Base-by-base conservation (phyloP, 495 filamentous ascomycete genomes). In the Xylaria curta region DNA sequence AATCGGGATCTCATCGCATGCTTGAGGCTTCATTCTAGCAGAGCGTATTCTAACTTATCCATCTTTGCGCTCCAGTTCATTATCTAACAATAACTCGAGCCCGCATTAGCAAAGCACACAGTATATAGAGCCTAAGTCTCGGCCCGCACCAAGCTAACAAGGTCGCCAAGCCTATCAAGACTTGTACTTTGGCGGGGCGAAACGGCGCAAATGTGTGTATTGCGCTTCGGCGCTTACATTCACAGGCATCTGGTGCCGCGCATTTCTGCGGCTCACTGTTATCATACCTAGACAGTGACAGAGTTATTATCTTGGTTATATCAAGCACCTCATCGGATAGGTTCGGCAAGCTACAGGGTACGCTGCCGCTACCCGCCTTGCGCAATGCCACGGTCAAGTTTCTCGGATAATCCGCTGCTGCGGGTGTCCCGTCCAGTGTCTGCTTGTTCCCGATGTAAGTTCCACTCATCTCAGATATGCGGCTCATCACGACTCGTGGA, bases 341-440 rank as follows among this genome's bases (percentile, higher is more conserved):
- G 46, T 28, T 63, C 28, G 59, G 58, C 42, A 33, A 46, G 5
- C 44, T n/a, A 21, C 62, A 21, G n/a, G 49, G 65, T 51, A 33
- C 36, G 65, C 65, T 56, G 49, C 49, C 44, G 49, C 33, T 21
- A 12, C 47, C 36, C 49, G 36, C 49, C 42, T 66, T 38, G 51
- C 59, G 24, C 38, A 58, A 85, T 85, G 83, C 80, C 78, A 70
- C 82, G 82, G 64, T 82, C 80, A 49, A 86, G 83, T 65, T 82
- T 86, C 74, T 81, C 82, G 31, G 93, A 95, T 70, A 92, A 90
- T 70, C 95, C 95, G 28, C 81, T 95, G 68, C 86, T 98, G 72
- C 91, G 93, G 79, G 95, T 98, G 61, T 95, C 92, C 77, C 88
- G 95, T 62, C 94, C 95, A 6, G 94, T 97, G 46, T 94, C 94